Evolutionary conservation across 768 basidiomycete species (phyloP), one percentile per base, ranked within the genome.

Genomic region (Rhizopogon roseolus): DNA sequence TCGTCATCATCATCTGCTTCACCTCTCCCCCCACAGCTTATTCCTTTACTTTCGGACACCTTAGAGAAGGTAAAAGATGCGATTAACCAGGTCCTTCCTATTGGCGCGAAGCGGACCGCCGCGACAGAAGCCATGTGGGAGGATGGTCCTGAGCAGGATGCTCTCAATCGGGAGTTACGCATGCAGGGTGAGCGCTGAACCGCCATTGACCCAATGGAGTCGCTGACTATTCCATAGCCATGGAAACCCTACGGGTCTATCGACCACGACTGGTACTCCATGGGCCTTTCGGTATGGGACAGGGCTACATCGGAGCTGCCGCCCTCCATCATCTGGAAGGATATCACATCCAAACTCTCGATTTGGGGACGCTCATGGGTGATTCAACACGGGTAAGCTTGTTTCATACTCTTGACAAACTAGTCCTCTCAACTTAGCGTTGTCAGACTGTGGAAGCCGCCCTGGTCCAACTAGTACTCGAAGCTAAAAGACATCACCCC

Each of bases 101-200:
- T 85, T 19, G 81, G 84, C 63, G 95, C 94, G 75, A 84, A 83
- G 62, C 78, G 86, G 19, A 89, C 80, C 42, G 90, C 93, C 0
- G 72, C 98, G 14, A 96, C 98, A 65, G 97, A 99, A 66, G 97
- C 97, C 1, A 90, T 93, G 68, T 99, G 78, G 72, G 94, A 98
- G 62, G 92, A 94, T 52, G 79, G 74, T 27, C 82, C 78, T 17
- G 84, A 88, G 49, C 86, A 86, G n/a, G 85, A 86, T n/a, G 90
- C 88, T 0, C 78, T 98, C 41, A 90, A 92, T 62, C 80, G 90
- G 61, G 94, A 98, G 66, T 81, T 93, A 79, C 77, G 90, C 72
- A 76, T 93, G 70, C 90, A 95, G 72, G 81, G 93, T 94, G 59
- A 57, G 84, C 70, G 17, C 34, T 0, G 27, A 10, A 6, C 6